Evolutionary conservation across 1,284 basidiomycete species (phyloP).

Genomic region (Pascua sp.): DNA sequence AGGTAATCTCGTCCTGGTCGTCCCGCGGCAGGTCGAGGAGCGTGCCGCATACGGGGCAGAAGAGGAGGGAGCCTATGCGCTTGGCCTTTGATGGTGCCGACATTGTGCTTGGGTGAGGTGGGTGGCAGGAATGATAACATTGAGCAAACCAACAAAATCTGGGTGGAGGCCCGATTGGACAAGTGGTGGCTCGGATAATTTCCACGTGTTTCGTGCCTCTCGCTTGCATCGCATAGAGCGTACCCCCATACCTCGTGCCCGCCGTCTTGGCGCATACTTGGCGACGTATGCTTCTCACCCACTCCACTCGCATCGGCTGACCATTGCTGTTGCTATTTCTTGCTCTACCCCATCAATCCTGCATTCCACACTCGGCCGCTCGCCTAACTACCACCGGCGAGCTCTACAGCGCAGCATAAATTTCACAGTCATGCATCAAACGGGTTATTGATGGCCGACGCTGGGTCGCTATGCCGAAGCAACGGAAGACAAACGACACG

Average conservation of each 20-base stretch:
- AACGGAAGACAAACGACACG: constrained; percentile 6
- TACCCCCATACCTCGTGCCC: no score
- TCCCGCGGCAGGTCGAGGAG: constrained; percentile 79
- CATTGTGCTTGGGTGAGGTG: constrained; percentile 1
- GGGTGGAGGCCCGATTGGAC: not conserved
- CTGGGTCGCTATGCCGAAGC: not conserved
- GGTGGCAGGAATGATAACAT: constrained; percentile 1
- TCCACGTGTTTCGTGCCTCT: not conserved
- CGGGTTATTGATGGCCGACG: constrained; percentile 6
- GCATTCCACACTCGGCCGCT: not conserved
- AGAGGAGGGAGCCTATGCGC: constrained; percentile 73
- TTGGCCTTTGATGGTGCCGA: constrained; percentile 22
- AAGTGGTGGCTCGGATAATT: not conserved
- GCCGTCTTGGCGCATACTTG: no score
- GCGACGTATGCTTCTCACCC: not conserved
- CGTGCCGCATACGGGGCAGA: constrained; percentile 89
- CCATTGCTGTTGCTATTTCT: not conserved
- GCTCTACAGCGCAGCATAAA: not conserved
- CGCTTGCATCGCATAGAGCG: not conserved
- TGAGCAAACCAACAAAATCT: constrained; percentile 4
- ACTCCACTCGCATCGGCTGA: not conserved
- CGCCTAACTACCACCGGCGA: not conserved
- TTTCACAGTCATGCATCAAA: constrained; percentile 15
- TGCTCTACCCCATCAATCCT: not conserved
- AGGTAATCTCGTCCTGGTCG: constrained; percentile 69